phyloP scores from a whole-genome alignment of 108 stramenopile species.

The Chaetoceros tenuissimus region DNA sequence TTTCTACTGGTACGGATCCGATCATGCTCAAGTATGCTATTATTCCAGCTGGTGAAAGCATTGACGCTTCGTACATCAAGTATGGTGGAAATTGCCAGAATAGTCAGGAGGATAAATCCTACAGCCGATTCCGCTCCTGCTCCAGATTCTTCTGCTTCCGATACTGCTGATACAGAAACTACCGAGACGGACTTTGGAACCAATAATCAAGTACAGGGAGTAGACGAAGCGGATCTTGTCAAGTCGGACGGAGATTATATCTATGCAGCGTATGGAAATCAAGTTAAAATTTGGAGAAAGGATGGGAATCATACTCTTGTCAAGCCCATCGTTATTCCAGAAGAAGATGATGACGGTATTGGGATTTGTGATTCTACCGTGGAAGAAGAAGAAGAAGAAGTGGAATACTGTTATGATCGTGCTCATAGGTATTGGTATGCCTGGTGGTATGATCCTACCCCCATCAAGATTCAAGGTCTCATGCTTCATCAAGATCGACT shows the following conservation, averaged over 20 bases:
- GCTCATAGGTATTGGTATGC: no score
- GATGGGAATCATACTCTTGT: neutral
- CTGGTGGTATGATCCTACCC: neutral
- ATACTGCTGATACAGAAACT: neutral
- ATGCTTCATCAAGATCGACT: neutral
- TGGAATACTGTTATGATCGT: neutral
- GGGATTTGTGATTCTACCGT: neutral
- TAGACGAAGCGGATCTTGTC: conserved; percentile 9
- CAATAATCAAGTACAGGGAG: conserved; percentile 12
- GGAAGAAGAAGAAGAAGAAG: neutral
- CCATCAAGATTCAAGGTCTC: neutral
- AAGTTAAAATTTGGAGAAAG: neutral
- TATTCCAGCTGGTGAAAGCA: no score
- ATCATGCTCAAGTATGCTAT: no score
- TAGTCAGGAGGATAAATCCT: no score
- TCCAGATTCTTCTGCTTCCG: neutral
- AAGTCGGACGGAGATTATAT: conserved; percentile 11
- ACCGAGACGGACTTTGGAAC: no score
- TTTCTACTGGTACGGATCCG: no score
- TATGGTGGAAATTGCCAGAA: no score
- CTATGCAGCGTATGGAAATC: conserved; percentile 9
- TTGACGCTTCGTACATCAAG: no score
- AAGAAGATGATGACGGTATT: neutral
- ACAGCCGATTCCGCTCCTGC: no score
- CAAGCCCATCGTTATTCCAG: neutral